Conservation (phyloP, 129 eudicot species). For the carrot (Daucus carota) region DNA sequence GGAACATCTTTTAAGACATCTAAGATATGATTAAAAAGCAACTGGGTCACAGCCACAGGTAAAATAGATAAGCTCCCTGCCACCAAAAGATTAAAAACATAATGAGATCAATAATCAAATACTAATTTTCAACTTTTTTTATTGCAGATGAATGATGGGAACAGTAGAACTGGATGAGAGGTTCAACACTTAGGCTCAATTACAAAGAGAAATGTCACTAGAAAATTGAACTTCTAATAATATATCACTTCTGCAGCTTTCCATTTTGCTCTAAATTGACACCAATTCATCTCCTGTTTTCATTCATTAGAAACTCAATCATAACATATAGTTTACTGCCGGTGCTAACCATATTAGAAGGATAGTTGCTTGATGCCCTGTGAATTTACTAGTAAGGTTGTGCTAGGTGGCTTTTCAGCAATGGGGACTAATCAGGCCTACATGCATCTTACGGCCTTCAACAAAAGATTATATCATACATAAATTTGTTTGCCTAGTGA, state of each 20-base stretch:
- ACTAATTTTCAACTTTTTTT: background rate
- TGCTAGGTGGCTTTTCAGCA: background rate
- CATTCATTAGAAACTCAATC: background rate
- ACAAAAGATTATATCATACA: background rate
- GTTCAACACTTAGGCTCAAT: too few relatives aligned
- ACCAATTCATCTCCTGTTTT: background rate
- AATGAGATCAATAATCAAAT: constrained; percentile 1
- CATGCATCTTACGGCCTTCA: background rate
- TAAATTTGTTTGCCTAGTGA: background rate
- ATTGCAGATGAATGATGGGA: too few relatives aligned
- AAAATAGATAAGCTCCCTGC: constrained; percentile 63
- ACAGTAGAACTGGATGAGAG: background rate
- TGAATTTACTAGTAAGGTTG: background rate
- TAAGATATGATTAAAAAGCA: constrained; percentile 73
- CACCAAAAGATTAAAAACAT: constrained; percentile 17
- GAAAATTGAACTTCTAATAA: background rate
- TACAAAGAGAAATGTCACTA: too few relatives aligned
- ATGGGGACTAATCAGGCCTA: background rate
- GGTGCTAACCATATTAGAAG: background rate
- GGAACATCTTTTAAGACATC: constrained; percentile 80
- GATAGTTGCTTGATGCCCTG: background rate
- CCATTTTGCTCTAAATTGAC: background rate
- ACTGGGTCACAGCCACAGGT: constrained; percentile 71
- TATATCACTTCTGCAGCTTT: background rate
- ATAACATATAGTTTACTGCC: background rate